A percentile compares a stretch with the other conserved stretches of the same genome.
These are phyloP conservation scores for Exsudoporus floridanus DNA, from an alignment of 1,284 basidiomycete genomes.

Conservation along the genomic window DNA sequence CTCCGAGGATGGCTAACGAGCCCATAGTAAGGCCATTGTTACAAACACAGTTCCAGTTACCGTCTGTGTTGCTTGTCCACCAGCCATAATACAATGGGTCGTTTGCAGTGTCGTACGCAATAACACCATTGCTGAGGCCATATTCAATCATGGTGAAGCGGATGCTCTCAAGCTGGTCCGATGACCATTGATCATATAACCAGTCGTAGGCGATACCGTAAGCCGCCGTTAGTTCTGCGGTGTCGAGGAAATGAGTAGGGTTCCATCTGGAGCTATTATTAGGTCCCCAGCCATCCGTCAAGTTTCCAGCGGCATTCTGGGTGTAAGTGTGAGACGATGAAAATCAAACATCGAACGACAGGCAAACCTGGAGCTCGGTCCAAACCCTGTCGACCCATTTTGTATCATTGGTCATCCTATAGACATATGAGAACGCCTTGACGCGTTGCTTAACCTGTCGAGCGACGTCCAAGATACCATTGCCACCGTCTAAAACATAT, in stretches of 20 bases:
- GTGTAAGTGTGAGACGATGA: constrained; percentile 34
- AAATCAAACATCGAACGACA: constrained; percentile 11
- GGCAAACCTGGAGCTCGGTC: constrained; percentile 74
- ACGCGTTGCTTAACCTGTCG: constrained; percentile 88
- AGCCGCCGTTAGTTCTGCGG: constrained; percentile 84
- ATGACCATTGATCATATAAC: constrained; percentile 85
- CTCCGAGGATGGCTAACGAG: constrained; percentile 85
- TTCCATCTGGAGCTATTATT: constrained; percentile 71
- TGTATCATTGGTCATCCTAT: constrained; percentile 87
- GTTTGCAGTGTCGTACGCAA: constrained; percentile 47
- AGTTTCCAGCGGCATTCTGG: constrained; percentile 71
- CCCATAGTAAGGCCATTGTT: constrained; percentile 90
- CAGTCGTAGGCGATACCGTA: constrained; percentile 96
- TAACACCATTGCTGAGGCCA: constrained; percentile 69
- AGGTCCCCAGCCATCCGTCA: constrained; percentile 62
- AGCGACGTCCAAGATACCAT: constrained; percentile 92
- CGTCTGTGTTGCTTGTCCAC: constrained; percentile 58
- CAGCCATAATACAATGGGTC: constrained; percentile 49
- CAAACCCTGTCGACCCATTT: constrained; percentile 85
- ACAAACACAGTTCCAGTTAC: constrained; percentile 99
- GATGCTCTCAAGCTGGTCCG: constrained; percentile 71
- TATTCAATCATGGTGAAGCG: constrained; percentile 75
- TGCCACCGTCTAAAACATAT: constrained; percentile 81
- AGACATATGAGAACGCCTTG: constrained; percentile 93
- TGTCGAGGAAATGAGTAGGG: constrained; percentile 89